A percentile compares a stretch with the other conserved stretches of the same genome.
Conservation (phyloP, 2,329 filamentous ascomycete species). For the Raffaelea ambrosiae region DNA sequence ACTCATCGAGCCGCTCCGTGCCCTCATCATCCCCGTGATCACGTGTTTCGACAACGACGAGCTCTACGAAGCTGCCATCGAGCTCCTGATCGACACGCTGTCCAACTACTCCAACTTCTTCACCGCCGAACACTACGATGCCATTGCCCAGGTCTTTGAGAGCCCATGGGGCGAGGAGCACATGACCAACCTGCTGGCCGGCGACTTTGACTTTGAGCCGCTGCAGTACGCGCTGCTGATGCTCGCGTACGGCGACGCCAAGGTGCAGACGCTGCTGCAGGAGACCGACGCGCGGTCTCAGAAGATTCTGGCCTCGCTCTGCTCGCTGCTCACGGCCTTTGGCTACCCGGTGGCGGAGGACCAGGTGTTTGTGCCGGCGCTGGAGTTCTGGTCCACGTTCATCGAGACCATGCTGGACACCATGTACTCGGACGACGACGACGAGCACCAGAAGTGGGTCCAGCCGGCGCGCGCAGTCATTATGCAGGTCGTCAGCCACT, state of each 20-base stretch:
- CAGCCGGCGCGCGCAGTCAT: slow-evolving; percentile 48
- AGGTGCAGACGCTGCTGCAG: slow-evolving; percentile 50
- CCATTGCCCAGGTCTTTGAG: slow-evolving; percentile 51
- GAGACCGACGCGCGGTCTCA: slow-evolving; percentile 39
- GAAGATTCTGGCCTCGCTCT: slow-evolving; percentile 49
- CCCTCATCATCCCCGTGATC: slow-evolving; percentile 51
- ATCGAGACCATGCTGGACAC: slow-evolving; percentile 59
- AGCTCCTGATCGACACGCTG: slow-evolving; percentile 57
- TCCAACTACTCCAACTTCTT: slow-evolving; percentile 58
- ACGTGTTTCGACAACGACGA: slow-evolving; percentile 50
- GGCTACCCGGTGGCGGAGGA: slow-evolving; percentile 66
- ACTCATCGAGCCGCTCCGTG: slow-evolving; percentile 49
- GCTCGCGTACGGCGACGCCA: slow-evolving; percentile 61
- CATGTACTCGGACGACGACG: slow-evolving; percentile 40
- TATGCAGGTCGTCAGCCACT: slow-evolving; percentile 55
- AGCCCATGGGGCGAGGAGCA: slow-evolving; percentile 49
- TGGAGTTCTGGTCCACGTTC: slow-evolving; percentile 77
- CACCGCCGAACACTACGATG: slow-evolving; percentile 45
- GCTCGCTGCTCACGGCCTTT: slow-evolving; percentile 54
- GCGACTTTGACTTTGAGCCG: slow-evolving; percentile 55
- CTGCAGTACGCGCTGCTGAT: slow-evolving; percentile 59
- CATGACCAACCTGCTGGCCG: slow-evolving; percentile 46
- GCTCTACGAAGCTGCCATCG: slow-evolving; percentile 51
- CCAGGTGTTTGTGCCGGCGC: slow-evolving; percentile 61
- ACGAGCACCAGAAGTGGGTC: slow-evolving; percentile 42